These are phyloP conservation scores for Ophiostoma ips DNA, from an alignment of 2,329 filamentous ascomycete species.

Conservation along the genomic window DNA sequence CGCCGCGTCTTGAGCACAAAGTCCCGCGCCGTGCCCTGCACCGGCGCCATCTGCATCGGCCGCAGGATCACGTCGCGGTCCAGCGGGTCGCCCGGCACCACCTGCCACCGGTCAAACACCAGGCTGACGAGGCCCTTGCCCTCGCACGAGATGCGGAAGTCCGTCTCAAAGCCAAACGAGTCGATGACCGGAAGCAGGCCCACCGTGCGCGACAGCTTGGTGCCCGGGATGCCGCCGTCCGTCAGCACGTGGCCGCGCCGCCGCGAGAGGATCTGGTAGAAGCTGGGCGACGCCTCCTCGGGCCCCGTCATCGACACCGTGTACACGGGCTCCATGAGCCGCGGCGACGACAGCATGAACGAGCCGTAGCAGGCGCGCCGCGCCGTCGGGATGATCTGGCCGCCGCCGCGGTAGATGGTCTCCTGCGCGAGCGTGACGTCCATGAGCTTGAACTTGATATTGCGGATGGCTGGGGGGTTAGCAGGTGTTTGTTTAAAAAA, in stretches of 20 bases:
- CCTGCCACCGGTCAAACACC: constrained; percentile 90
- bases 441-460: constrained; percentile 93
- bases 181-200: constrained; percentile 93
- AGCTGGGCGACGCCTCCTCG: constrained; percentile 70
- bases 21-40: constrained; percentile 82
- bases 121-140: constrained; percentile 81
- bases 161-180: constrained; percentile 95
- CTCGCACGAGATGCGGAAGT: constrained; percentile 89
- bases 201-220: constrained; percentile 80
- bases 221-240: constrained; percentile 89
- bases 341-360: constrained; percentile 91
- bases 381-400: constrained; percentile 92
- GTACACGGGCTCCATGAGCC: constrained; percentile 95
- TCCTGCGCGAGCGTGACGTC: constrained; percentile 77
- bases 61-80: constrained; percentile 73
- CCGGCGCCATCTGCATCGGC: constrained; percentile 74
- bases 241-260: constrained; percentile 83
- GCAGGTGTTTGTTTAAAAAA: constrained; percentile 6
- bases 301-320: constrained; percentile 85
- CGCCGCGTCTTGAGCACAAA: constrained; percentile 93
- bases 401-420: constrained; percentile 89
- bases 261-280: constrained; percentile 84
- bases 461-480: constrained; percentile 61
- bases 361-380: constrained; percentile 87
- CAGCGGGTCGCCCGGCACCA: constrained; percentile 89